These are phyloP conservation scores for Blastocystis sp. DNA, from an alignment of 352 stramenopile genomes.

Conservation along the genomic window DNA sequence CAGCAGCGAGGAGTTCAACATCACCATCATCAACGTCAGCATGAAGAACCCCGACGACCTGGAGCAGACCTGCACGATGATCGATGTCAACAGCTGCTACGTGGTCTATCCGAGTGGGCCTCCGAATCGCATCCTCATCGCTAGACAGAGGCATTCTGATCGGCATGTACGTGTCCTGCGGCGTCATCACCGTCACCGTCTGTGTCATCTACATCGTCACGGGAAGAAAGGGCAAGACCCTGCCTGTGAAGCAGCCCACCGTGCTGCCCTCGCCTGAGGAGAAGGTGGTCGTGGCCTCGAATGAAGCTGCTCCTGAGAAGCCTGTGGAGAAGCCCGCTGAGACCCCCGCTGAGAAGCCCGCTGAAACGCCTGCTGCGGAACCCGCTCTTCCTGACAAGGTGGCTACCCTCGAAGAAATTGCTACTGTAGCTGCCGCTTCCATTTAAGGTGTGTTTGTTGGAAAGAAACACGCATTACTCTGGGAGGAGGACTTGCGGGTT, in stretches of 20 bases:
- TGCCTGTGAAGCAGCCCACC: not conserved
- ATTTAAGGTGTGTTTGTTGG: conserved; percentile 21
- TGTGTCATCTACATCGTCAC: not conserved
- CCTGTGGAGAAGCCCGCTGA: not conserved
- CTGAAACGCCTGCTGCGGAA: not conserved
- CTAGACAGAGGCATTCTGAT: conserved; percentile 44
- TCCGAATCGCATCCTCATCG: not conserved
- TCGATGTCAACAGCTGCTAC: conserved; percentile 46
- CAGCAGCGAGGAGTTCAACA: conserved; percentile 4
- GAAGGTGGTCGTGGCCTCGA: too few species aligned
- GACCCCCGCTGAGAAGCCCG: not conserved
- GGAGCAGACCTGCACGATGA: conserved; percentile 16
- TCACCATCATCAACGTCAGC: conserved; percentile 25
- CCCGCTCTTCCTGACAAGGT: not conserved
- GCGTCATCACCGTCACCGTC: conserved; percentile 6
- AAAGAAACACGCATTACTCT: conserved; percentile 9
- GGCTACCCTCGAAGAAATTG: not conserved
- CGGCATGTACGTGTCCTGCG: conserved; percentile 28
- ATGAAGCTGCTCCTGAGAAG: not conserved
- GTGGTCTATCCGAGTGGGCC: conserved; percentile 34
- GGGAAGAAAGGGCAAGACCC: not conserved
- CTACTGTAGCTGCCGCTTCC: not conserved
- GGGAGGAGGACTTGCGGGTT: conserved; percentile 46
- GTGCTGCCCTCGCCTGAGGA: not conserved
- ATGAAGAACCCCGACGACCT: conserved; percentile 34